Conservation (phyloP, 108 stramenopile genomes). For the Fistulifera solaris region DNA sequence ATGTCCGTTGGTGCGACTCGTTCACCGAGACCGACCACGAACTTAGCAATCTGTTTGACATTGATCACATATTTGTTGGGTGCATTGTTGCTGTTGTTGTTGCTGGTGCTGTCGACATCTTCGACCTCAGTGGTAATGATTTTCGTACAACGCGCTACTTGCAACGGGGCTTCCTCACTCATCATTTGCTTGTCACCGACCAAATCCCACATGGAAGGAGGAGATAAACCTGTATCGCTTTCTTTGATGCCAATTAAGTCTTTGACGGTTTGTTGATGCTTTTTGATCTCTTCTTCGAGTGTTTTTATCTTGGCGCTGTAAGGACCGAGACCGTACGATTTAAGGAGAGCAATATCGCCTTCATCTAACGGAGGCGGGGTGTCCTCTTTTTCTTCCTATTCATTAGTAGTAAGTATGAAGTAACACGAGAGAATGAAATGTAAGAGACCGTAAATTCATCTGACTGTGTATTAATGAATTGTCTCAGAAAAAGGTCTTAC, state of each 20-base stretch:
- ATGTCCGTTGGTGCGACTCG: conserved; percentile 99
- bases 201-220: conserved; percentile 98
- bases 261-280: conserved; percentile 91
- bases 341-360: conserved; percentile 96
- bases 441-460: neutral
- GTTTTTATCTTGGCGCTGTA: conserved; percentile 89
- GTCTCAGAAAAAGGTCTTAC: conserved; percentile 20
- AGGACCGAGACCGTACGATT: conserved; percentile 96
- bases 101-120: conserved; percentile 5
- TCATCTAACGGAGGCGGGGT: conserved; percentile 92
- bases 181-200: conserved; percentile 99
- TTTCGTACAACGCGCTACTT: conserved; percentile 98
- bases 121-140: conserved; percentile 64
- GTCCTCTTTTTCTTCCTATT: conserved; percentile 69
- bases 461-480: neutral
- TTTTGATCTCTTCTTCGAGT: conserved; percentile 94
- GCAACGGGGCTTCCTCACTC: conserved; percentile 95
- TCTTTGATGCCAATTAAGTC: conserved; percentile 99
- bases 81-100: conserved; percentile 16
- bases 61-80: conserved; percentile 97
- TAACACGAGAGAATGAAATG: neutral
- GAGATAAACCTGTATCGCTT: conserved; percentile 93
- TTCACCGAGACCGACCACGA: conserved; percentile 94
- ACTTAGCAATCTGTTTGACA: conserved; percentile 99
- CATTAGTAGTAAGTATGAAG: neutral